A percentile compares a stretch with the other conserved stretches of the same genome.
Evolutionary conservation across 2,329 filamentous ascomycete genomes (phyloP).

Genomic region (Graphilbum ipis-grandicollis): DNA sequence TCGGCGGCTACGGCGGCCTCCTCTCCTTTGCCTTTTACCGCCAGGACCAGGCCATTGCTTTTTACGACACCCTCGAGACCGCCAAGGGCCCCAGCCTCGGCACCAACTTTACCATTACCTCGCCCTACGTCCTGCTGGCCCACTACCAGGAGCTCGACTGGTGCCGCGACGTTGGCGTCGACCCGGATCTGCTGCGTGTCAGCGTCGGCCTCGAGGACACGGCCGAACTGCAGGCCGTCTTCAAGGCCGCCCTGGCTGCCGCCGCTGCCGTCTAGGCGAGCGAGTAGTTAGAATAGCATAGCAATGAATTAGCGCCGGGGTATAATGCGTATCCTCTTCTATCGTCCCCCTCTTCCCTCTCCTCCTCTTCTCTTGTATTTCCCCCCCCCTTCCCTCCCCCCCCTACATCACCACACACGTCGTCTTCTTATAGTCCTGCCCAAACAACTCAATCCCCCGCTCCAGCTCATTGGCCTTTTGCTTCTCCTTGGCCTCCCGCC

Average conservation of each 20-base stretch:
- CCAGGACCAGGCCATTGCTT: constrained; percentile 53
- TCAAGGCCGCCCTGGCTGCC: constrained; percentile 53
- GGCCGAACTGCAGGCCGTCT: constrained; percentile 41
- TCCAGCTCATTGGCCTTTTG: constrained; percentile 57
- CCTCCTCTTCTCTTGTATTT: too few relatives aligned
- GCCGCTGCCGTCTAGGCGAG: constrained; percentile 13
- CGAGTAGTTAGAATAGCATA: too few relatives aligned
- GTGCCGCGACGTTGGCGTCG: constrained; percentile 67
- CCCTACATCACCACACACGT: constrained; percentile 43
- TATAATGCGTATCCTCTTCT: too few relatives aligned
- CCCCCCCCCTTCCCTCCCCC: background rate
- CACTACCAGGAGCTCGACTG: constrained; percentile 89
- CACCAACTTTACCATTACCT: constrained; percentile 89
- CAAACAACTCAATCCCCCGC: constrained; percentile 56
- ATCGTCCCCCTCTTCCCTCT: too few relatives aligned
- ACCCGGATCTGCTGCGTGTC: constrained; percentile 63
- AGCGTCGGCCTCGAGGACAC: constrained; percentile 82
- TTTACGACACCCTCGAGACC: constrained; percentile 74
- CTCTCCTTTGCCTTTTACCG: constrained; percentile 68
- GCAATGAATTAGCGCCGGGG: too few relatives aligned
- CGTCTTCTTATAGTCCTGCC: constrained; percentile 41
- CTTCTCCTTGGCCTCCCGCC: constrained; percentile 50
- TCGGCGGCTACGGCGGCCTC: constrained; percentile 77
- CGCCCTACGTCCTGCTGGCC: constrained; percentile 78
- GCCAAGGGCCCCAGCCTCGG: constrained; percentile 89